Percentiles rank a stretch among this genome's conserved stretches.
Conservation (phyloP, 768 basidiomycete species). For the Mycena vitilis region DNA sequence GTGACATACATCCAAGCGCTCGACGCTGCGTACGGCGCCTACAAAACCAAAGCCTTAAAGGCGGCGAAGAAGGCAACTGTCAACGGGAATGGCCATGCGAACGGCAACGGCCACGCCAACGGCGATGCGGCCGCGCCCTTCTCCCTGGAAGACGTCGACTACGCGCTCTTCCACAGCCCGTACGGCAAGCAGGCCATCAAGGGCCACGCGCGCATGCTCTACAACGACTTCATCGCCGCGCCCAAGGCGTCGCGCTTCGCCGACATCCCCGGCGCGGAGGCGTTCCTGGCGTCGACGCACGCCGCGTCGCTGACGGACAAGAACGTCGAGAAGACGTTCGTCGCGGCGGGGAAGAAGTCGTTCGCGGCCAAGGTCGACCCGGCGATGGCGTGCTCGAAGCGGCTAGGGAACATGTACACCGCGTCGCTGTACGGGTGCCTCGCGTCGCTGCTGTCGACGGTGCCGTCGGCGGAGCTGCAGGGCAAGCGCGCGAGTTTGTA, state of each 20-base stretch:
- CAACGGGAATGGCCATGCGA: slow-evolving; percentile 52
- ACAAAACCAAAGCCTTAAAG: slow-evolving; percentile 83
- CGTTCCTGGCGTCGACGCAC: slow-evolving; percentile 73
- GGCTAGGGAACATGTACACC: slow-evolving; percentile 99
- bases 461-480: slow-evolving; percentile 74
- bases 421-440: slow-evolving; percentile 96
- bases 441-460: slow-evolving; percentile 82
- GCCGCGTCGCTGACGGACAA: slow-evolving; percentile 91
- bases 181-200: slow-evolving; percentile 99
- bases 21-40: slow-evolving; percentile 88
- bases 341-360: slow-evolving; percentile 77
- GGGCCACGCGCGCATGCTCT: slow-evolving; percentile 91
- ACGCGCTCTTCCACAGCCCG: slow-evolving; percentile 95
- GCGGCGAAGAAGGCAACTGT: slow-evolving; percentile 62
- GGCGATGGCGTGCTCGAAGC: slow-evolving; percentile 86
- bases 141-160: slow-evolving; percentile 89
- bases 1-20: slow-evolving; percentile 95
- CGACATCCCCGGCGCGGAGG: slow-evolving; percentile 76
- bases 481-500: slow-evolving; percentile 94
- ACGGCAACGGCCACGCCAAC: slow-evolving; percentile 53
- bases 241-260: slow-evolving; percentile 78
- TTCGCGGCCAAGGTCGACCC: slow-evolving; percentile 85
- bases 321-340: slow-evolving; percentile 94
- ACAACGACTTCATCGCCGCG: slow-evolving; percentile 90
- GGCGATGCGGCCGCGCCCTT: slow-evolving; percentile 56